Conservation (phyloP, 2,329 filamentous ascomycete genomes). For the Arachnopeziza araneosa region DNA sequence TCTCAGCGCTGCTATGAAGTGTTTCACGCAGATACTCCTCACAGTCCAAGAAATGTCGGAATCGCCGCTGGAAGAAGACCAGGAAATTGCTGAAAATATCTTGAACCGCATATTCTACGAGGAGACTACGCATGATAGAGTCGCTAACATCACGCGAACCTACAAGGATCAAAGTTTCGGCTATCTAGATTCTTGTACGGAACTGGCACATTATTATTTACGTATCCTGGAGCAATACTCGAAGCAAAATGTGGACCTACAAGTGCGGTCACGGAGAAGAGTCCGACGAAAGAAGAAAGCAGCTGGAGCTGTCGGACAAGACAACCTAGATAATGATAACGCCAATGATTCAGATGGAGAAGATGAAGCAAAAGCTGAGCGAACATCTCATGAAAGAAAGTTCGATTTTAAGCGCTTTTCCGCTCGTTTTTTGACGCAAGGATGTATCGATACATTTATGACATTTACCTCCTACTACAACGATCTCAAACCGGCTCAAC, state of each 20-base stretch:
- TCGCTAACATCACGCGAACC: conserved; percentile 72
- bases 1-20: conserved; percentile 81
- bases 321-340: conserved; percentile 52
- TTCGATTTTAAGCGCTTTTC: conserved; percentile 89
- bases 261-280: conserved; percentile 76
- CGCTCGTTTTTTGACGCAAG: conserved; percentile 74
- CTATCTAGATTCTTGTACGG: conserved; percentile 87
- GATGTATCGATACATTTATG: conserved; percentile 84
- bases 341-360: conserved; percentile 70
- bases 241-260: conserved; percentile 90
- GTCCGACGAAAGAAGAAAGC: conserved; percentile 69
- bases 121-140: conserved; percentile 83
- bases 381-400: conserved; percentile 73
- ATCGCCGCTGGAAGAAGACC: conserved; percentile 81
- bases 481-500: conserved; percentile 71
- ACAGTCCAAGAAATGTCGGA: conserved; percentile 90
- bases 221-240: conserved; percentile 89
- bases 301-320: conserved; percentile 36
- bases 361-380: conserved; percentile 66
- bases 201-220: conserved; percentile 85
- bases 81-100: conserved; percentile 97
- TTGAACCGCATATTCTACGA: conserved; percentile 98
- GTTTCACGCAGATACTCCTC: conserved; percentile 88
- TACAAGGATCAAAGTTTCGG: conserved; percentile 94
- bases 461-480: conserved; percentile 72